These are phyloP conservation scores for Debaryomyces prosopidis DNA, from an alignment of 805 yeast genomes.

Conservation along the genomic window DNA sequence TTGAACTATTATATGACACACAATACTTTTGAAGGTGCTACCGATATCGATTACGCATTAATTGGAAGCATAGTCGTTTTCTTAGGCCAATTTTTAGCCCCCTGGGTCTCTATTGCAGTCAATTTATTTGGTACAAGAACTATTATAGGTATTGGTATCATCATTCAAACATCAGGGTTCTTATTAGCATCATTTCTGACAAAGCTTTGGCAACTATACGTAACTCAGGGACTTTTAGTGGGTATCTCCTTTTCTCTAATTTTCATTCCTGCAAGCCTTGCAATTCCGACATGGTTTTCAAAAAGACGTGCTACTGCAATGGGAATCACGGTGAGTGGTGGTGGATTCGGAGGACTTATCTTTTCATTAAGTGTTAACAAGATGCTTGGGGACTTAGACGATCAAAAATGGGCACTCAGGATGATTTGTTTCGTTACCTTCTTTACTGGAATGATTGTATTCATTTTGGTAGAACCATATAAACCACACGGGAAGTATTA, in stretches of 20 bases:
- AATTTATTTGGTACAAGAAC: conserved; percentile 50
- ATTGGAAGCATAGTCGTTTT: conserved; percentile 53
- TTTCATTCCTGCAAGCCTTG: conserved; percentile 44
- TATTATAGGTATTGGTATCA: conserved; percentile 48
- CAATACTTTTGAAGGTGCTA: conserved; percentile 39
- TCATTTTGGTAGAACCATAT: conserved; percentile 42
- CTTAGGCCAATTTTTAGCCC: conserved; percentile 57
- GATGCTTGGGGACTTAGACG: conserved; percentile 40
- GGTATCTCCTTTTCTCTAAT: conserved; percentile 50
- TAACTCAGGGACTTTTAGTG: conserved; percentile 52
- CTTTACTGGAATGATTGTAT: conserved; percentile 35
- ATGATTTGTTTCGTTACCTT: conserved; percentile 35
- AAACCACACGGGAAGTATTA: conserved; percentile 14
- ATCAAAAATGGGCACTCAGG: conserved; percentile 46
- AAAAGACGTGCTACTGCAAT: conserved; percentile 45
- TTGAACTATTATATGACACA: conserved; percentile 47
- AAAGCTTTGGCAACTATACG: conserved; percentile 50
- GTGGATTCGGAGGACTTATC: conserved; percentile 54
- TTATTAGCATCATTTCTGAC: conserved; percentile 53
- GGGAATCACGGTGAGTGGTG: conserved; percentile 50
- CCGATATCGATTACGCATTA: conserved; percentile 48
- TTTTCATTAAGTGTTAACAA: conserved; percentile 45
- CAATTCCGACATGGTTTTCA: conserved; percentile 53
- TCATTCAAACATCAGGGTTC: conserved; percentile 43
- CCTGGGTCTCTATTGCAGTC: conserved; percentile 50